Evolutionary conservation across 1,284 basidiomycete genomes (phyloP).

Genomic region (Heterobasidion irregulare): DNA sequence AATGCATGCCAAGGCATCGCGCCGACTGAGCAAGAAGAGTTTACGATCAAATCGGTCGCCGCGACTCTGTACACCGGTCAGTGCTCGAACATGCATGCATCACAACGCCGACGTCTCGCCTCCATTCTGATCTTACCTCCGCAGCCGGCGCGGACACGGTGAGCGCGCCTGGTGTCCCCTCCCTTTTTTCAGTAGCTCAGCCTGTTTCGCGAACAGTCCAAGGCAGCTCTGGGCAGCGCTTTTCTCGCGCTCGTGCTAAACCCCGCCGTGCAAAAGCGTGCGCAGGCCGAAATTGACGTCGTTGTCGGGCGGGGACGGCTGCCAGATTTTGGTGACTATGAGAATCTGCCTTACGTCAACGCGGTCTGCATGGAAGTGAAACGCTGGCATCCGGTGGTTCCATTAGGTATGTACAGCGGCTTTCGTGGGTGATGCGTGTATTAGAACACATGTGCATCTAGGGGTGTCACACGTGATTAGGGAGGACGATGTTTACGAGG

Average conservation of each 20-base stretch:
- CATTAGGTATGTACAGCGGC: conserved; percentile 4
- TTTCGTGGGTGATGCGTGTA: neutral
- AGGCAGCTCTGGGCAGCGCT: neutral
- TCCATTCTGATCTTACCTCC: neutral
- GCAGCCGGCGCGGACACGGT: neutral
- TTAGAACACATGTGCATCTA: neutral
- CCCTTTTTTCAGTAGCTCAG: too few relatives aligned
- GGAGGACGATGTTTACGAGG: conserved; percentile 15
- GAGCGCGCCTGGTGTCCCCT: neutral
- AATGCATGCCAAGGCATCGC: neutral
- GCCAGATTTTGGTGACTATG: conserved; percentile 15
- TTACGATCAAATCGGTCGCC: neutral
- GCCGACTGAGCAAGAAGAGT: neutral
- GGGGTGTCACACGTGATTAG: conserved; percentile 5
- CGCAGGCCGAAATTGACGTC: conserved; percentile 17
- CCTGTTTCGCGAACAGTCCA: conserved; percentile 1
- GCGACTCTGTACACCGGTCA: neutral
- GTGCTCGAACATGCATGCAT: neutral
- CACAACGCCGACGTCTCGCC: too few relatives aligned
- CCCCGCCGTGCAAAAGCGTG: conserved; percentile 17
- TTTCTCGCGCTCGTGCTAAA: conserved; percentile 16
- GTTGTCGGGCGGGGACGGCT: conserved; percentile 16
- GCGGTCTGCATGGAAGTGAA: conserved; percentile 19
- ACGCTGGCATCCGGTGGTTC: conserved; percentile 12
- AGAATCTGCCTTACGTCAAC: conserved; percentile 6